Conservation (phyloP, 257 asterid species). For the Mentha longifolia region DNA sequence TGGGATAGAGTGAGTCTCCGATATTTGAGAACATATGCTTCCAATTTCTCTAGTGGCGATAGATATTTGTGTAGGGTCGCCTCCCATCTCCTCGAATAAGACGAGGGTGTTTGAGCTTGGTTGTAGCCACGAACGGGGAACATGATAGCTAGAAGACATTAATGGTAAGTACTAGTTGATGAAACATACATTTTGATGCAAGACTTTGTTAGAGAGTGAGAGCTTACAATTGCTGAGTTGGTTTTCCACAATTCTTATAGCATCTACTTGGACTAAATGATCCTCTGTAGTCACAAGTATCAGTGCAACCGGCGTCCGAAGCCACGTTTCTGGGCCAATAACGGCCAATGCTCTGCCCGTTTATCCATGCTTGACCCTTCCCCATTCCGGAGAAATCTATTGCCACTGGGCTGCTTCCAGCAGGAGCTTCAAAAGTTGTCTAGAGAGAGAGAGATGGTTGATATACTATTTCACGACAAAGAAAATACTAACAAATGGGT, state of each 20-base stretch:
- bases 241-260: conserved; percentile 72
- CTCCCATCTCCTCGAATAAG: conserved; percentile 82
- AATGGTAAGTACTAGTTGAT: conserved; percentile 12
- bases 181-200: neutral
- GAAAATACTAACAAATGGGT: too few species aligned
- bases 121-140: conserved; percentile 84
- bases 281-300: conserved; percentile 73
- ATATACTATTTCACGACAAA: neutral
- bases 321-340: conserved; percentile 72
- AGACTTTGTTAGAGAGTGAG: neutral
- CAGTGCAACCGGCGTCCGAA: conserved; percentile 54
- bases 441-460: conserved; percentile 25
- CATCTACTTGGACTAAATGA: conserved; percentile 59
- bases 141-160: conserved; percentile 63
- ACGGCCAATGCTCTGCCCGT: conserved; percentile 89
- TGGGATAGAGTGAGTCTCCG: conserved; percentile 70
- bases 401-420: conserved; percentile 67
- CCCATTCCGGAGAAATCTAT: conserved; percentile 78
- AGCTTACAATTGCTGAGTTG: conserved; percentile 78
- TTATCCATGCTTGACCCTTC: conserved; percentile 92
- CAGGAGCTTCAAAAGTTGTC: conserved; percentile 72
- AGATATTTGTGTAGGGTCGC: conserved; percentile 78
- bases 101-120: conserved; percentile 63
- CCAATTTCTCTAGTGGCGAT: conserved; percentile 54
- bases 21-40: conserved; percentile 61